Percentiles rank a stretch among this genome's conserved stretches.
These are phyloP conservation scores for Rhizopus microsporus DNA, from an alignment of 371 early-diverging fungal species.

Conservation along the genomic window DNA sequence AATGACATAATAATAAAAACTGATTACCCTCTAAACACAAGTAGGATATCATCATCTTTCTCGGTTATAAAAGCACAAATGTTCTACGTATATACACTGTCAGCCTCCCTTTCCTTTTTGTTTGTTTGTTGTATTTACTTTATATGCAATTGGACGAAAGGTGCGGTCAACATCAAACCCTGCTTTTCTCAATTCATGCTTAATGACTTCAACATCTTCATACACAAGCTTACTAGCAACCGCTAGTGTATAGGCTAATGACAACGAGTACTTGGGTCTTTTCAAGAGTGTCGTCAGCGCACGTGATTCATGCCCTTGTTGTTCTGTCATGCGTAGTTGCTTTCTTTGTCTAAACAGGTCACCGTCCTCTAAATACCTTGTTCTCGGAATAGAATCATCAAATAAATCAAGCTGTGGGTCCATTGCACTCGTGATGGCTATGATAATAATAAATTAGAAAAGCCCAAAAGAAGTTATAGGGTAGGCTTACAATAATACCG, in stretches of 20 bases:
- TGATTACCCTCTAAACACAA: slow-evolving; percentile 60
- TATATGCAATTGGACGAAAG: slow-evolving; percentile 59
- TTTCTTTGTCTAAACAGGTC: slow-evolving; percentile 26
- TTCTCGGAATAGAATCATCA: slow-evolving; percentile 28
- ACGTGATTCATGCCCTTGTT: slow-evolving; percentile 14
- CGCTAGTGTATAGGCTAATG: slow-evolving; percentile 57
- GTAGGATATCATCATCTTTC: slow-evolving; percentile 59
- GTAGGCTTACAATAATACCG: slow-evolving; percentile 26
- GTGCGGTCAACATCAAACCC: slow-evolving; percentile 59
- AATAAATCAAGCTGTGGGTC: slow-evolving; percentile 34
- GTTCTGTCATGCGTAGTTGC: slow-evolving; percentile 21
- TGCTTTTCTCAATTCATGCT: slow-evolving; percentile 53
- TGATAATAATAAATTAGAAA: not conserved
- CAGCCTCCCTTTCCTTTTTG: not conserved
- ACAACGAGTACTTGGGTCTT: slow-evolving; percentile 47
- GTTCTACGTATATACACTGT: slow-evolving; percentile 40
- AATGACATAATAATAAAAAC: not conserved
- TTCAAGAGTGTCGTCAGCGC: slow-evolving; percentile 21
- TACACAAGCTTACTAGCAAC: slow-evolving; percentile 59
- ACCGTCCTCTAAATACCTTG: slow-evolving; percentile 25
- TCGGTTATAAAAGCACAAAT: slow-evolving; percentile 62
- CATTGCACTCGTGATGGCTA: slow-evolving; percentile 38
- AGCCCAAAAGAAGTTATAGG: not conserved
- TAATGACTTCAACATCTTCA: slow-evolving; percentile 58
- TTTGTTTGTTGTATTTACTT: slow-evolving; percentile 30